phyloP scores from a whole-genome alignment of 2,329 filamentous ascomycete species.

The Neurospora crassa region DNA sequence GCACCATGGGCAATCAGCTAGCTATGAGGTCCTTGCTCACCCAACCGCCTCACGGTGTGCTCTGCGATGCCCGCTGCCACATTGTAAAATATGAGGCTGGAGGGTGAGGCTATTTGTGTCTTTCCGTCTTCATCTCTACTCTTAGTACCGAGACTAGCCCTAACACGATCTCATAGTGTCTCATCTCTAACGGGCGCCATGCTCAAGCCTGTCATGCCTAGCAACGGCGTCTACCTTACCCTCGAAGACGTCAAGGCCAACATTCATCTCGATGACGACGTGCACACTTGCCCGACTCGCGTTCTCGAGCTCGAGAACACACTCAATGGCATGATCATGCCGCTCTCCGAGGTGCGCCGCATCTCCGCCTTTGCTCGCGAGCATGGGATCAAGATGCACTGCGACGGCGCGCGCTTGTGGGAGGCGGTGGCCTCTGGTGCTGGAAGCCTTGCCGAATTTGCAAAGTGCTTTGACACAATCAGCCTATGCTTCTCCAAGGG shows the following conservation, averaged over 20 bases:
- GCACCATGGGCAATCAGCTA: slow-evolving; percentile 92
- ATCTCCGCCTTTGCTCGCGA: slow-evolving; percentile 62
- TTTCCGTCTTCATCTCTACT: not conserved
- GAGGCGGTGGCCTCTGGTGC: slow-evolving; percentile 36
- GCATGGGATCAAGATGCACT: slow-evolving; percentile 35
- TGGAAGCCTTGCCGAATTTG: slow-evolving; percentile 31
- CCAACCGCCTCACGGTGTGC: slow-evolving; percentile 69
- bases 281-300: slow-evolving; percentile 70
- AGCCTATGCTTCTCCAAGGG: slow-evolving; percentile 48
- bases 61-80: slow-evolving; percentile 73
- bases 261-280: slow-evolving; percentile 55
- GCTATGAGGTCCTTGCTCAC: slow-evolving; percentile 67
- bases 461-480: slow-evolving; percentile 43
- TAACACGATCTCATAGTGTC: slow-evolving; percentile 38
- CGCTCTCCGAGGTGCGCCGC: slow-evolving; percentile 56
- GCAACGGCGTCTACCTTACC: slow-evolving; percentile 64
- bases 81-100: slow-evolving; percentile 60
- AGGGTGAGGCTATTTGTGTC: slow-evolving; percentile 31
- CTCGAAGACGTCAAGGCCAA: slow-evolving; percentile 65
- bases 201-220: slow-evolving; percentile 55
- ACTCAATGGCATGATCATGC: slow-evolving; percentile 68
- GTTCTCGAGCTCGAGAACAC: slow-evolving; percentile 85
- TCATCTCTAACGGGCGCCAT: slow-evolving; percentile 63
- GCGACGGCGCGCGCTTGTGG: slow-evolving; percentile 44
- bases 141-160: not conserved